Evolutionary conservation across 352 stramenopile genomes (phyloP), one percentile per base, ranked within the genome.

Genomic region (Phytophthora sp.): DNA sequence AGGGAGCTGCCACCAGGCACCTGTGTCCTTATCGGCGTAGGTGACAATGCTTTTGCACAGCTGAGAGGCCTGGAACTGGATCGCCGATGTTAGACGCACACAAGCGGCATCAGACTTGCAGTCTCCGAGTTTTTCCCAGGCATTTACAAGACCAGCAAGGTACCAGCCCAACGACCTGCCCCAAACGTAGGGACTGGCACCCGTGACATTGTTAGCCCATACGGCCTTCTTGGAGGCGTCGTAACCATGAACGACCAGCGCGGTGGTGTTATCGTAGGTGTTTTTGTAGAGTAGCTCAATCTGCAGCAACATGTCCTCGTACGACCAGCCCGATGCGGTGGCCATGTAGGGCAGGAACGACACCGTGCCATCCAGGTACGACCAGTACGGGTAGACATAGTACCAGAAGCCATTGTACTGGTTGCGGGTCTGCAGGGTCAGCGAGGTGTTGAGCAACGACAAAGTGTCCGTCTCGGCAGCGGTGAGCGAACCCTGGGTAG

Each of bases 271-370:
- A 51, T 72, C 48, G 44, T 61, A 72, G 0, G 63, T 72, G 51
- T 64, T 68, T 1, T 9, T 18, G 37, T 72, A 69, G 15, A 72
- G 62, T 18, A 72, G 20, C 23, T 72, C 42, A n/a, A 72, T 63
- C 43, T 72, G 63, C n/a, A 65, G 15, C 18, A 65, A 18, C 63
- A 72, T 68, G 32, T 72, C 63, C 31, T 65, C 51, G 17, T 72
- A 68, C 31, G 57, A 57, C 63, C 63, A 72, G 12, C 63, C 50
- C 15, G 63, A 27, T 15, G 63, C 52, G 5, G 57, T n/a, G 15
- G 57, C 63, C 63, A 72, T 72, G 38, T 72, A 72, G 3, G 63
- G 63, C 23, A 72, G 57, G 26, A 68, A 69, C 42, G 63, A 72
- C 6, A 72, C 57, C 5, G 63, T 30, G 20, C 63, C 63, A 11